phyloP scores from a whole-genome alignment of 768 basidiomycete species.

The Russula sp. region DNA sequence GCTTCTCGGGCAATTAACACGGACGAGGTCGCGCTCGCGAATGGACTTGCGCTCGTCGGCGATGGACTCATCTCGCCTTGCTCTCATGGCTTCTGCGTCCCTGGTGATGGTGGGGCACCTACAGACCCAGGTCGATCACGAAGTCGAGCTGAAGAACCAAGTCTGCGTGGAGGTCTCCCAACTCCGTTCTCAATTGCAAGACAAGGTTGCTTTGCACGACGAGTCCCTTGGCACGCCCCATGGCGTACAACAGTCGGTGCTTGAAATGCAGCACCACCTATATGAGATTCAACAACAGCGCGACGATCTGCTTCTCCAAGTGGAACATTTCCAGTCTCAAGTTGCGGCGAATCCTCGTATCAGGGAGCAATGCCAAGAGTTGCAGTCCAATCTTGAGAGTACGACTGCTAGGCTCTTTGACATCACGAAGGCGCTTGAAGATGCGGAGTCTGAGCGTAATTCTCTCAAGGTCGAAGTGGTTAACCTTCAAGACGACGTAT shows the following conservation, averaged over 20 bases:
- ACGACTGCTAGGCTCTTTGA: constrained; percentile 39
- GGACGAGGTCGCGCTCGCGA: constrained; percentile 15
- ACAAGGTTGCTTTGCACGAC: not conserved
- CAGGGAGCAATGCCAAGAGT: constrained; percentile 6
- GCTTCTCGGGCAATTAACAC: constrained; percentile 12
- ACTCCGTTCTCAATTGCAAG: constrained; percentile 7
- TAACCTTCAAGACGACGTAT: constrained; percentile 56
- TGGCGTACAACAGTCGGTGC: constrained; percentile 1
- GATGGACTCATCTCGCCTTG: constrained; percentile 4
- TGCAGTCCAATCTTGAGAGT: constrained; percentile 31
- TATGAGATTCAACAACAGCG: not conserved
- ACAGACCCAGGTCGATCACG: constrained; percentile 14
- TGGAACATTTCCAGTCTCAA: constrained; percentile 14
- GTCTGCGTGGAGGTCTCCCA: not conserved
- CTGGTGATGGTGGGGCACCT: constrained; percentile 22
- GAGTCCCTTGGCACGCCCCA: not conserved
- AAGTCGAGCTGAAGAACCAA: not conserved
- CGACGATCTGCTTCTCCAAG: constrained; percentile 13
- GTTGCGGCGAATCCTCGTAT: constrained; percentile 4
- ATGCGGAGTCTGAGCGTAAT: constrained; percentile 57
- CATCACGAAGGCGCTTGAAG: constrained; percentile 42
- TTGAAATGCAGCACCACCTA: constrained; percentile 1
- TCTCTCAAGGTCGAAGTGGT: constrained; percentile 56
- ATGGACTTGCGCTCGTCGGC: constrained; percentile 3
- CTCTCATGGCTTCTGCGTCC: constrained; percentile 13